Evolutionary conservation across 768 basidiomycete species (phyloP), one percentile per base, ranked within the genome.

Genomic region (Kwoniella pini): DNA sequence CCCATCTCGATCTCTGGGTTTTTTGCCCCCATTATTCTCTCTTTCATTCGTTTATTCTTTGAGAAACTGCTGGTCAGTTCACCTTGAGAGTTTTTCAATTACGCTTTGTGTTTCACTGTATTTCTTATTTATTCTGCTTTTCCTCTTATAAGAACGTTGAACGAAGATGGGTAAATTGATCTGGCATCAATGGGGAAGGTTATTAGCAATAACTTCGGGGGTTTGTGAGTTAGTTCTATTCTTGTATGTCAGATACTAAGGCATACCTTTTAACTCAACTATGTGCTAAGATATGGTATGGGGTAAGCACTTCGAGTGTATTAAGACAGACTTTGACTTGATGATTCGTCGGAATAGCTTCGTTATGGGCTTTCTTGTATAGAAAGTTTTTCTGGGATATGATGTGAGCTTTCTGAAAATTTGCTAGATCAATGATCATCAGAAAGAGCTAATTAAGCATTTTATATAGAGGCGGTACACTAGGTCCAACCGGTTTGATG

Each of bases 381-480:
- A 89, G 91, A 79, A 95, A 95, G 81, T 95, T 91, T 84, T 93
- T 95, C 81, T 95, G 90, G 89, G 93, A 95, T 81, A 91, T 95
- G 75, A 80, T 91, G 70, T 71, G 62, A 54, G 67, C 62, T 22
- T 17, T 36, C 33, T 15, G 7, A 36, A 36, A 7, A n/a, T n/a
- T n/a, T n/a, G n/a, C n/a, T n/a, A n/a, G n/a, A n/a, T n/a, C n/a
- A n/a, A n/a, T n/a, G n/a, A n/a, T n/a, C n/a, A n/a, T n/a, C n/a
- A n/a, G n/a, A n/a, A n/a, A n/a, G n/a, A n/a, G n/a, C n/a, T 17
- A 27, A 53, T n/a, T n/a, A n/a, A n/a, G n/a, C n/a, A n/a, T n/a
- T n/a, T n/a, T n/a, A 17, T 17, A 13, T 46, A 71, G 70, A n/a
- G 87, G 85, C 60, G 91, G 89, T 46, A 87, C 83, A 58, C 75